Conservation (phyloP, 2,329 filamentous ascomycete species). For the Colletotrichum liaoningense region DNA sequence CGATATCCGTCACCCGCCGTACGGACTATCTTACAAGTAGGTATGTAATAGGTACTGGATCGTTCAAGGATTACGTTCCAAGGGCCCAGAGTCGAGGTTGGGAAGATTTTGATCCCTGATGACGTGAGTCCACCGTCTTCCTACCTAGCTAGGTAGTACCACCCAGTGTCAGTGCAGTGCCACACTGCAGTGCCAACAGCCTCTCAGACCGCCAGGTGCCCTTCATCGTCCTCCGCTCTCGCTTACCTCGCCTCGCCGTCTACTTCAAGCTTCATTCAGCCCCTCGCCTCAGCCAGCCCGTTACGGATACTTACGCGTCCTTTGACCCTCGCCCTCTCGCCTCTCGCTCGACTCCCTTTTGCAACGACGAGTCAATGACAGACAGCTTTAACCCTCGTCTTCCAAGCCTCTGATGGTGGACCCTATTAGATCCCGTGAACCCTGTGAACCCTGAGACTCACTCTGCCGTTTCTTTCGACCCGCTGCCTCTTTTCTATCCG, state of each 20-base stretch:
- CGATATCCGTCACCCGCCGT: not conserved
- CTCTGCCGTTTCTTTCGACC: not conserved
- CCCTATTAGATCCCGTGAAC: too few species aligned
- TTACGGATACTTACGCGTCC: conserved; percentile 7
- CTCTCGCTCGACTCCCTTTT: not conserved
- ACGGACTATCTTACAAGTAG: not conserved
- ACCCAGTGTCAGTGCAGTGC: not conserved
- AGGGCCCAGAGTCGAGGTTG: not conserved
- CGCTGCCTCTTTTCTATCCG: not conserved
- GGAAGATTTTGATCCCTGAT: conserved; percentile 1
- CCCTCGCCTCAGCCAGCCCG: not conserved
- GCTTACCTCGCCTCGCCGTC: not conserved
- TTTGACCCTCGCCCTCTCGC: not conserved
- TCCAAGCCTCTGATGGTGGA: too few species aligned
- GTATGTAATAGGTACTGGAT: too few species aligned
- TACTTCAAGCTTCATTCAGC: not conserved
- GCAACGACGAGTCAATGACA: not conserved
- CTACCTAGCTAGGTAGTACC: too few species aligned
- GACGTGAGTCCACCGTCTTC: conserved; percentile 13
- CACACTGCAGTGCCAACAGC: not conserved
- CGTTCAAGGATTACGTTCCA: not conserved
- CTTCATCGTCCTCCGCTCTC: not conserved
- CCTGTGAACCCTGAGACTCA: too few species aligned
- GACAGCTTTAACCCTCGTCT: not conserved
- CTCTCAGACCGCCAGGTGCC: not conserved